phyloP scores from a whole-genome alignment of 169 alveolate species.

The Neospora caninum region DNA sequence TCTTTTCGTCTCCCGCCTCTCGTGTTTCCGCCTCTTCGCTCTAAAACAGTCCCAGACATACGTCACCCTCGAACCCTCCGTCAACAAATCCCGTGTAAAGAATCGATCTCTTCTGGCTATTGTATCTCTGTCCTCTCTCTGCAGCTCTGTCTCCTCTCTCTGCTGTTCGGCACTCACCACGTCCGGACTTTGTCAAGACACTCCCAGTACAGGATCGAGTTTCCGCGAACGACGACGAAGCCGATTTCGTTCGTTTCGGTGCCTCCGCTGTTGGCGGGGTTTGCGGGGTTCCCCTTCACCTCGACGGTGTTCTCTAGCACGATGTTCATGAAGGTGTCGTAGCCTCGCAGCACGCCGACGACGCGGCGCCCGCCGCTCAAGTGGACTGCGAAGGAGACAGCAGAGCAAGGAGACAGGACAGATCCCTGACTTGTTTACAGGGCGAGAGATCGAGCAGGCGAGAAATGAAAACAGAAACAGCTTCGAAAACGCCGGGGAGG shows the following conservation, averaged over 20 bases:
- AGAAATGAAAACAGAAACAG: too few species aligned
- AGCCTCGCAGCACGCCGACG: slow-evolving; percentile 97
- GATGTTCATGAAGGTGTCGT: slow-evolving; percentile 98
- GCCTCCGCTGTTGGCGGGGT: slow-evolving; percentile 48
- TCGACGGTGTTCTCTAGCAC: slow-evolving; percentile 97
- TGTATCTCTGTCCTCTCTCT: too few species aligned
- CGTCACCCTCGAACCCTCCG: too few species aligned
- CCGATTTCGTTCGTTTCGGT: slow-evolving; percentile 92
- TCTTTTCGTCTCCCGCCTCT: too few species aligned
- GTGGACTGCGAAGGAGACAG: slow-evolving; percentile 76
- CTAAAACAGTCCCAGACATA: too few species aligned
- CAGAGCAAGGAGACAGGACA: too few species aligned
- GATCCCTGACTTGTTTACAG: too few species aligned
- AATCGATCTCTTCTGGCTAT: too few species aligned
- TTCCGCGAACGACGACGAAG: slow-evolving; percentile 97
- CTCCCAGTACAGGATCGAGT: slow-evolving; percentile 98
- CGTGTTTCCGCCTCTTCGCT: too few species aligned
- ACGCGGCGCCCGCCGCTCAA: slow-evolving; percentile 91
- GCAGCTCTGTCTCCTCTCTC: neutral
- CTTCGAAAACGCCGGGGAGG: too few species aligned
- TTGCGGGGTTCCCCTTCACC: slow-evolving; percentile 75
- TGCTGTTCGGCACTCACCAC: neutral
- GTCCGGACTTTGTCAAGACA: slow-evolving; percentile 94
- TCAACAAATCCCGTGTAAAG: too few species aligned
- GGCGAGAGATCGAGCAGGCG: neutral